Percentiles rank a stretch among this genome's conserved stretches.
Evolutionary conservation across 352 stramenopile genomes (phyloP).

Genomic region (Phytophthora nicotianae): DNA sequence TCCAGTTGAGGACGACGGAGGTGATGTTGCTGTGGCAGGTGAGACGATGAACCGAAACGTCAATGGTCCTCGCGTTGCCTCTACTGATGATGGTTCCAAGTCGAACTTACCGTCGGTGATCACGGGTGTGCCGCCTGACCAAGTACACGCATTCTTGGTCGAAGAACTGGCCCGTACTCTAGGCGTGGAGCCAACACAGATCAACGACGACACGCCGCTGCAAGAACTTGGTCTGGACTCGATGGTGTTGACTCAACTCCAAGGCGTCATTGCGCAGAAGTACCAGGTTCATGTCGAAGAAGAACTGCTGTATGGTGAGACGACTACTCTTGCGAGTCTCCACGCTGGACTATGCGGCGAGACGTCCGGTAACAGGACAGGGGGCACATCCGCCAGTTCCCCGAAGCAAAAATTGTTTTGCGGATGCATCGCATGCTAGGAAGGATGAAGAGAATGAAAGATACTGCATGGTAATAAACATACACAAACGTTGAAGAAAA

Average conservation of each 20-base stretch:
- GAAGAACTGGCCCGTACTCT: conserved; percentile 66
- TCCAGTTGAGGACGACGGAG: conserved; percentile 41
- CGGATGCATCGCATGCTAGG: conserved; percentile 76
- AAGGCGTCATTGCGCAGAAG: conserved; percentile 90
- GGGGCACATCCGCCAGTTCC: conserved; percentile 16
- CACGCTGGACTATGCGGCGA: conserved; percentile 68
- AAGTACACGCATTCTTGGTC: conserved; percentile 63
- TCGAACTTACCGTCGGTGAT: conserved; percentile 57
- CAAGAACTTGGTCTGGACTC: conserved; percentile 92
- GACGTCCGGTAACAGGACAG: conserved; percentile 27
- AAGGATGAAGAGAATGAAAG: background rate
- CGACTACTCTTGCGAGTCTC: conserved; percentile 83
- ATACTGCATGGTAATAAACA: background rate
- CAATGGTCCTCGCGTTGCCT: conserved; percentile 17
- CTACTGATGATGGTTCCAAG: conserved; percentile 21
- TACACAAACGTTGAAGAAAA: background rate
- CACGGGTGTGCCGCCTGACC: conserved; percentile 51
- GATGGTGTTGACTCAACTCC: conserved; percentile 94
- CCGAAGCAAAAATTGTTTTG: conserved; percentile 69
- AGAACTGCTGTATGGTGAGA: conserved; percentile 92
- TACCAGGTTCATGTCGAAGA: conserved; percentile 93
- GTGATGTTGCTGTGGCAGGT: conserved; percentile 37
- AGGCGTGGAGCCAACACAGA: conserved; percentile 51
- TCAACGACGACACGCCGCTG: conserved; percentile 61
- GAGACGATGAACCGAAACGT: conserved; percentile 37